phyloP scores from a whole-genome alignment of 192 early-diverging fungal species.

The Lobosporangium transversale region DNA sequence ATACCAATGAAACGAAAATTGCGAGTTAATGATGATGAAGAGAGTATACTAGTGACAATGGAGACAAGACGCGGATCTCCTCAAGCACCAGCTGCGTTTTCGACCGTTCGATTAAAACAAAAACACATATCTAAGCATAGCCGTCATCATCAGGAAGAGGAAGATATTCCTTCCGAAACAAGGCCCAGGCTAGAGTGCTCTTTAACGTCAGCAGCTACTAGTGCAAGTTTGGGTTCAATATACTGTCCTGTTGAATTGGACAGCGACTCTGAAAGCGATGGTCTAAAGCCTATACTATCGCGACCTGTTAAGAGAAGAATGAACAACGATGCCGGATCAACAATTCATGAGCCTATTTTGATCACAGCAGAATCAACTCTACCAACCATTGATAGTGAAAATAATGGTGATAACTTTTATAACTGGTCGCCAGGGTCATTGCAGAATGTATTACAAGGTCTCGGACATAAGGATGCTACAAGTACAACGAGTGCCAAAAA shows the following conservation, averaged over 20 bases:
- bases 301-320: background rate
- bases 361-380: background rate
- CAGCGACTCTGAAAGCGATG: constrained; percentile 11
- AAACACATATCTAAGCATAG: background rate
- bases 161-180: background rate
- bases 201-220: background rate
- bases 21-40: too few species aligned
- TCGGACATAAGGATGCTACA: too few species aligned
- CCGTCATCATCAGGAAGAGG: background rate
- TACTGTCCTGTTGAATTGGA: constrained; percentile 20
- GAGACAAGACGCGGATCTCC: too few species aligned
- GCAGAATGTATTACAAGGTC: too few species aligned
- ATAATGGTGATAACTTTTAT: too few species aligned
- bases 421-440: too few species aligned
- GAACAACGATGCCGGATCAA: background rate
- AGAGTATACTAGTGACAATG: too few species aligned
- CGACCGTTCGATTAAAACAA: too few species aligned
- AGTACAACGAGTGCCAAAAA: too few species aligned
- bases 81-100: too few species aligned
- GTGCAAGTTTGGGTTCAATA: constrained; percentile 16
- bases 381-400: too few species aligned
- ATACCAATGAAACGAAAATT: too few species aligned
- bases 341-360: background rate
- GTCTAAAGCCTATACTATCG: background rate
- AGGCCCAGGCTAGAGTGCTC: background rate